These are phyloP conservation scores for Lentinula lateritia DNA, from an alignment of 768 basidiomycete species.

Conservation along the genomic window DNA sequence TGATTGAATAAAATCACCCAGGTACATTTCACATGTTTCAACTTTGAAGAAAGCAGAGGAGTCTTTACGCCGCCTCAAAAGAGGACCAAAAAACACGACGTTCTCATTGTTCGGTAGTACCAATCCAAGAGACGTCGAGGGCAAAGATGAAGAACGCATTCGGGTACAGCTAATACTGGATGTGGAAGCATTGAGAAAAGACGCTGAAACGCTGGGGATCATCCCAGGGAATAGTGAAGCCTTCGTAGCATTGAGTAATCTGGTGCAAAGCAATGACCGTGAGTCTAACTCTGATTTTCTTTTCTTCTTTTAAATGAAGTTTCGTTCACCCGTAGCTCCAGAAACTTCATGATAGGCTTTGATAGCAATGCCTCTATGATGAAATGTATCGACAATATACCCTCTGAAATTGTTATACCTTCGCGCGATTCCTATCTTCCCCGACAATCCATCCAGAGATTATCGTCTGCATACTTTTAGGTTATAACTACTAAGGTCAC, in stretches of 20 bases:
- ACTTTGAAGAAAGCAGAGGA: conserved; percentile 93
- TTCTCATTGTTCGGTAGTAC: conserved; percentile 75
- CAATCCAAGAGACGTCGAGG: conserved; percentile 46
- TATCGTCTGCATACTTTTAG: too few relatives aligned
- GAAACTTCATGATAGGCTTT: conserved; percentile 1
- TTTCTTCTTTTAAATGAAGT: neutral
- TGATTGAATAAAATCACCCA: conserved; percentile 18
- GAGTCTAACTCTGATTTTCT: conserved; percentile 7
- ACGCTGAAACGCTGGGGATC: conserved; percentile 67
- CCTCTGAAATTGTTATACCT: neutral
- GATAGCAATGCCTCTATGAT: neutral
- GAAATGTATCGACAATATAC: neutral
- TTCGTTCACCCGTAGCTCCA: neutral
- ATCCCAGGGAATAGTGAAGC: conserved; percentile 45
- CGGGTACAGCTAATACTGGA: conserved; percentile 79
- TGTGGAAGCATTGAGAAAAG: conserved; percentile 76
- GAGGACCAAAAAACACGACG: conserved; percentile 61
- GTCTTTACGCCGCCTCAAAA: conserved; percentile 79
- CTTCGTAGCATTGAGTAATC: conserved; percentile 51
- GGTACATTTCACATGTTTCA: conserved; percentile 75
- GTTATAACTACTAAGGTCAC: neutral
- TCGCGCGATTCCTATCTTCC: neutral
- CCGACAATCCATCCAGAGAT: too few relatives aligned
- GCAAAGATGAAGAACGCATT: conserved; percentile 85
- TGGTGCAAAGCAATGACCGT: conserved; percentile 47